Evolutionary conservation across 495 filamentous ascomycete genomes (phyloP), one percentile per base, ranked within the genome.

Genomic region (Aspergillus sparsus): DNA sequence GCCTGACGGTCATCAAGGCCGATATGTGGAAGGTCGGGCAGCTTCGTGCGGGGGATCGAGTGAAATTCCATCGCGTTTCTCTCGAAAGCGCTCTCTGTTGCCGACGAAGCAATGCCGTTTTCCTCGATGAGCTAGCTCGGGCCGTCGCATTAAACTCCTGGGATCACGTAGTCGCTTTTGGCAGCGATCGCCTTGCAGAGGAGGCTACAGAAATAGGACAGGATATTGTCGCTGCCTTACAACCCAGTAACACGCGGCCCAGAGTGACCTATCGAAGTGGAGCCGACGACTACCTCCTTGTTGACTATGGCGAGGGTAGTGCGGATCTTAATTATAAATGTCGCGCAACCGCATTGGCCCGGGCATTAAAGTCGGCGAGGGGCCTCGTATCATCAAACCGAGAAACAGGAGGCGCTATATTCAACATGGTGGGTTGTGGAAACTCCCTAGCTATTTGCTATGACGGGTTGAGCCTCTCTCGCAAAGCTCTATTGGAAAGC

Each of bases 1-100:
- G 53, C 53, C 32, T 54, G 15, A 65, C 62, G 18, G 53, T 68
- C 18, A 46, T 39, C 7, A 42, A 57, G 27, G 65, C 57, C 3
- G 65, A 68, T 33, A 39, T 68, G 56, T 68, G 65, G 65, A 68
- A 67, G 34, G 55, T 67, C 21, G 65, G 65, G 13, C 65, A 68
- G 53, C 50, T 67, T 47, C 41, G 53, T 13, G 51, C 65, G 2
- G 65, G 65, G 2, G 65, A 67, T 51, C 21, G n/a, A 4, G 36
- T 64, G 34, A 12, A 36, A 31, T 52, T 64, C 11, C 49, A 46
- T 15, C 39, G 32, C 0, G 50, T 56, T 11, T 35, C 39, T 33
- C 42, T 64, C 18, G 57, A 60, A 16, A 52, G 55, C 37, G 62
- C 62, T 6, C 13, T 39, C 2, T 5, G 2, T 2, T 13, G 7